phyloP scores from a whole-genome alignment of 75 land plant genomes.

The Picea sitchensis region DNA sequence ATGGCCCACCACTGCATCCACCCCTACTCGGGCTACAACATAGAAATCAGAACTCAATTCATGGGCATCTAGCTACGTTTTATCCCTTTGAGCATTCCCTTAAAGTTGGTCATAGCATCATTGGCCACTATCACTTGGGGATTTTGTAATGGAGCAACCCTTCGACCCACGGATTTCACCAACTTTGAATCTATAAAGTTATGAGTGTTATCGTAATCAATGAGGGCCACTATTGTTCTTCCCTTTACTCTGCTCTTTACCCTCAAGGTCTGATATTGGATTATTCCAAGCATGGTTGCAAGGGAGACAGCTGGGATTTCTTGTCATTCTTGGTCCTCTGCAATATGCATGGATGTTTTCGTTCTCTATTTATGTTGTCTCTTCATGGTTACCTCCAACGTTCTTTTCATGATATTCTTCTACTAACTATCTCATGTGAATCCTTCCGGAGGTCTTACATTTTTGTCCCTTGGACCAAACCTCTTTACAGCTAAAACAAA shows the following conservation, averaged over 20 bases:
- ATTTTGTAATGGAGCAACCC: not conserved
- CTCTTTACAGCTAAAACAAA: not conserved
- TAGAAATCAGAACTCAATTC: not conserved
- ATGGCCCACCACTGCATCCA: not conserved
- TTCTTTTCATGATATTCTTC: not conserved
- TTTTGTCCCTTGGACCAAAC: not conserved
- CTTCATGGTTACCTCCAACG: not conserved
- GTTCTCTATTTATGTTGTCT: not conserved
- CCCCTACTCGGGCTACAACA: not conserved
- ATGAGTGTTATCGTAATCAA: not conserved
- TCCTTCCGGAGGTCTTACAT: not conserved
- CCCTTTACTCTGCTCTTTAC: not conserved
- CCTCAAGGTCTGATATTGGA: not conserved
- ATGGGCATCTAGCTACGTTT: not conserved
- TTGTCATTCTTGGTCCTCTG: not conserved
- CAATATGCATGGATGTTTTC: not conserved
- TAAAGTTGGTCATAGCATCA: not conserved
- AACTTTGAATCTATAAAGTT: not conserved
- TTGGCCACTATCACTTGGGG: not conserved
- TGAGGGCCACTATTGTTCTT: not conserved
- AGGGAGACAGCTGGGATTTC: not conserved
- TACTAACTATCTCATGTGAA: not conserved
- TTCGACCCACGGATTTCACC: not conserved
- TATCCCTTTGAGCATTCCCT: not conserved
- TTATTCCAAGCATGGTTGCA: not conserved